These are phyloP conservation scores for Didymella sp. DNA, from an alignment of 2,329 filamentous ascomycete genomes.

Conservation along the genomic window DNA sequence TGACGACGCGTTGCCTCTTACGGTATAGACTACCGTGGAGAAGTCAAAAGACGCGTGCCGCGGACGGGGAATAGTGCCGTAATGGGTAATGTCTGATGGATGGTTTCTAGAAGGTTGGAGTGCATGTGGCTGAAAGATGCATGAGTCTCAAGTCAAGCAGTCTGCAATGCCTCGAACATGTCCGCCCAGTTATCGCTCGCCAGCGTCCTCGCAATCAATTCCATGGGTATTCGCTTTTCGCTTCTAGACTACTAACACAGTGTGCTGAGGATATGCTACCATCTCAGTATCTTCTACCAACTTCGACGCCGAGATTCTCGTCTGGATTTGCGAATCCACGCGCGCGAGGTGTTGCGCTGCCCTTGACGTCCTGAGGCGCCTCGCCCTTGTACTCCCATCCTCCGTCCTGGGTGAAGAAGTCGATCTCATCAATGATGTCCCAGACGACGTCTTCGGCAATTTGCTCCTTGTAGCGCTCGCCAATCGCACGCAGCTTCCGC, in stretches of 20 bases:
- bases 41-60: not conserved
- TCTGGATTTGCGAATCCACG: constrained; percentile 49
- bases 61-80: not conserved
- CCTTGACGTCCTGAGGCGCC: constrained; percentile 38
- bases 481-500: constrained; percentile 64
- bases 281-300: constrained; percentile 43
- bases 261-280: not conserved
- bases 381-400: constrained; percentile 53
- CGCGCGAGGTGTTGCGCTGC: constrained; percentile 47
- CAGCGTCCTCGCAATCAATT: not conserved
- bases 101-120: not conserved
- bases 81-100: not conserved
- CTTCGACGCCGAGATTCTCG: constrained; percentile 48
- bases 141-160: not conserved
- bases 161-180: not conserved
- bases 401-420: constrained; percentile 80
- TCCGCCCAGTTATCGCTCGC: not conserved
- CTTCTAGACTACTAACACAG: not conserved
- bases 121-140: not conserved
- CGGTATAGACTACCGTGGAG: not conserved
- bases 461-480: constrained; percentile 87
- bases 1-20: constrained; percentile 9
- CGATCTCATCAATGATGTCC: constrained; percentile 92
- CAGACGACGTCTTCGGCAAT: constrained; percentile 93
- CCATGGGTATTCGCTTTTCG: not conserved